Conservation (phyloP, 495 filamentous ascomycete genomes). For the Penicillium tannophilum region DNA sequence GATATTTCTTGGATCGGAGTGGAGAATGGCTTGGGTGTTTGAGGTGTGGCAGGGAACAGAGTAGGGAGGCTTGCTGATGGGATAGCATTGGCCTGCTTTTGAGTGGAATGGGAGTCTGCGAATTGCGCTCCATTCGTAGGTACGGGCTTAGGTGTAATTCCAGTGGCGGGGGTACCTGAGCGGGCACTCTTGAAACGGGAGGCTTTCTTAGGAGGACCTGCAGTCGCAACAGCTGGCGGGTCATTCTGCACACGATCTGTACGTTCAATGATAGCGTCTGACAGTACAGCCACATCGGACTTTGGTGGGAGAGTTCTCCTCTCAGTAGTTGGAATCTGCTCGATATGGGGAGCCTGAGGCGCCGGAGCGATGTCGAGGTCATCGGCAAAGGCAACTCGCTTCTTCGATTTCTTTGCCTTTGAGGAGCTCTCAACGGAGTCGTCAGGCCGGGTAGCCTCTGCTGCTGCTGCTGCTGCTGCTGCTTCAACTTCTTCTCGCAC, state of each 20-base stretch:
- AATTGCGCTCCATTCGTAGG: slow-evolving; percentile 1
- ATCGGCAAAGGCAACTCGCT: slow-evolving; percentile 80
- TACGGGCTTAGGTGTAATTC: slow-evolving; percentile 2
- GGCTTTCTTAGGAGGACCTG: slow-evolving; percentile 40
- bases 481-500: slow-evolving; percentile 35
- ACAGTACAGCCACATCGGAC: slow-evolving; percentile 35
- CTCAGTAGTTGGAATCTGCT: slow-evolving; percentile 19
- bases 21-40: slow-evolving; percentile 50
- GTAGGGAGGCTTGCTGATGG: slow-evolving; percentile 30
- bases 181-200: slow-evolving; percentile 48
- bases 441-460: slow-evolving; percentile 17
- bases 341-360: slow-evolving; percentile 18
- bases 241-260: slow-evolving; percentile 26
- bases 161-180: slow-evolving; percentile 12
- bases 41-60: slow-evolving; percentile 46
- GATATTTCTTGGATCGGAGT: slow-evolving; percentile 42
- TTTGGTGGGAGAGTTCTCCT: slow-evolving; percentile 38
- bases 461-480: slow-evolving; percentile 22
- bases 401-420: slow-evolving; percentile 46
- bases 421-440: slow-evolving; percentile 12
- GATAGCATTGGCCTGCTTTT: slow-evolving; percentile 22
- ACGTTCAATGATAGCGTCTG: slow-evolving; percentile 53
- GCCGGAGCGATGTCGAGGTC: slow-evolving; percentile 70
- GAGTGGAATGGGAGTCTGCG: slow-evolving; percentile 19
- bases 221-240: slow-evolving; percentile 9